Conservation (phyloP, 208 protist species). For the Leishmania martiniquensis region DNA sequence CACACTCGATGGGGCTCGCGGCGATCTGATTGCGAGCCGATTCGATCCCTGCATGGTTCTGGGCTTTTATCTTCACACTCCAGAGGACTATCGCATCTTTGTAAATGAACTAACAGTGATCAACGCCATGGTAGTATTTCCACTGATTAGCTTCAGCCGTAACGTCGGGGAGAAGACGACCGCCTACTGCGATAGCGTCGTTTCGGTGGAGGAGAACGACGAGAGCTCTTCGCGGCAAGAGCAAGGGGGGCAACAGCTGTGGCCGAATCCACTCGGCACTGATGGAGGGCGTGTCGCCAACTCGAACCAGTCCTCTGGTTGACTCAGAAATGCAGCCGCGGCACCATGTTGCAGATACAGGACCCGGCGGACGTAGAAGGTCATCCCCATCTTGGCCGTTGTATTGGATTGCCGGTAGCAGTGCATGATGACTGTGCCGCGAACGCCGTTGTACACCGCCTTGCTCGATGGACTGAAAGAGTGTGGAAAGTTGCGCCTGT, state of each 20-base stretch:
- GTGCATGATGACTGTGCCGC: too few species aligned
- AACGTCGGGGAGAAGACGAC: background rate
- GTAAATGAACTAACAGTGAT: constrained; percentile 32
- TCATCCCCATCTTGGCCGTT: too few species aligned
- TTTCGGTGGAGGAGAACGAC: background rate
- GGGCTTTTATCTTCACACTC: constrained; percentile 61
- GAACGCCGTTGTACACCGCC: too few species aligned
- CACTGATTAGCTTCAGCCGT: constrained; percentile 35
- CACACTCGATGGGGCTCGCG: constrained; percentile 6
- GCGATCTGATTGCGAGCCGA: constrained; percentile 5
- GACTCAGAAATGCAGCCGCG: too few species aligned
- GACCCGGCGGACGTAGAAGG: too few species aligned
- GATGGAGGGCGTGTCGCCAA: background rate
- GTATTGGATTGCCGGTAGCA: too few species aligned
- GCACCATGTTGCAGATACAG: too few species aligned
- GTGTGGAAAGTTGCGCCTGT: too few species aligned
- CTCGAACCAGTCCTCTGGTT: background rate
- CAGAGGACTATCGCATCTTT: constrained; percentile 45
- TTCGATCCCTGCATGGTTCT: constrained; percentile 63
- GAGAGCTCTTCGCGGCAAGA: background rate
- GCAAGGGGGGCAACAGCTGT: background rate
- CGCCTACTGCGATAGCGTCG: background rate
- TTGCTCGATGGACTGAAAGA: too few species aligned
- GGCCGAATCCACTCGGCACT: background rate
- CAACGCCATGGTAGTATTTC: constrained; percentile 49